A percentile compares a stretch with the other conserved stretches of the same genome.
Conservation (phyloP, 208 protist genomes). For the Porcisia deanei region DNA sequence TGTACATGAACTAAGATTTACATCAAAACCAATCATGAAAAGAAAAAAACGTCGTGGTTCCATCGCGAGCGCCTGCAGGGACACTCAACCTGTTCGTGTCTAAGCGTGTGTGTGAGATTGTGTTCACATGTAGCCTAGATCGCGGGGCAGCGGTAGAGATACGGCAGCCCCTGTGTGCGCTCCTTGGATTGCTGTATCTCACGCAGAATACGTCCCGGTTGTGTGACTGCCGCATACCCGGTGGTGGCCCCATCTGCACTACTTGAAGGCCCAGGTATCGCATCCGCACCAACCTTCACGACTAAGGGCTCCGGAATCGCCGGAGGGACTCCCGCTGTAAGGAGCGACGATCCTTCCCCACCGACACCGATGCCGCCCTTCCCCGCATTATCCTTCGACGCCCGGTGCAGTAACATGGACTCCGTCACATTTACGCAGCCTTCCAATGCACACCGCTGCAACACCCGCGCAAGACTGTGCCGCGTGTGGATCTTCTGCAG, state of each 20-base stretch:
- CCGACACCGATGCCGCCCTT: slow-evolving; percentile 3
- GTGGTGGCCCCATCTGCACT: slow-evolving; percentile 8
- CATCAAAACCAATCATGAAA: background rate
- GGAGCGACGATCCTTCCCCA: background rate
- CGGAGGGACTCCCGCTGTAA: slow-evolving; percentile 10
- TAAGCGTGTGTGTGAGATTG: background rate
- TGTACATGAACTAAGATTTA: slow-evolving; percentile 14
- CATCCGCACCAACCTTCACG: slow-evolving; percentile 54
- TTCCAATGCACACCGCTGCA: slow-evolving; percentile 75
- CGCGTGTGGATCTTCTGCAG: slow-evolving; percentile 90
- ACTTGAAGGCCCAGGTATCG: slow-evolving; percentile 10
- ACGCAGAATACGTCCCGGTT: slow-evolving; percentile 42
- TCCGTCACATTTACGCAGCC: slow-evolving; percentile 50
- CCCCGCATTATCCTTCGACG: background rate
- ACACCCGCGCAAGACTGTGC: slow-evolving; percentile 77
- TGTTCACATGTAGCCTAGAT: slow-evolving; percentile 45
- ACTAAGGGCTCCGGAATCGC: slow-evolving; percentile 43
- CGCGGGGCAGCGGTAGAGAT: slow-evolving; percentile 92
- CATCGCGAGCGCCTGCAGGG: background rate
- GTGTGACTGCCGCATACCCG: background rate
- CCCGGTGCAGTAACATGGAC: slow-evolving; percentile 26
- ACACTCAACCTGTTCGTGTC: background rate
- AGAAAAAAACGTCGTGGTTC: background rate
- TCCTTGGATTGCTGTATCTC: slow-evolving; percentile 87
- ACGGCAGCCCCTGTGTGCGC: slow-evolving; percentile 85